Percentiles rank a stretch among this genome's conserved stretches.
Conservation (phyloP, 306 rosid species). For the Fragaria nilgerrensis region DNA sequence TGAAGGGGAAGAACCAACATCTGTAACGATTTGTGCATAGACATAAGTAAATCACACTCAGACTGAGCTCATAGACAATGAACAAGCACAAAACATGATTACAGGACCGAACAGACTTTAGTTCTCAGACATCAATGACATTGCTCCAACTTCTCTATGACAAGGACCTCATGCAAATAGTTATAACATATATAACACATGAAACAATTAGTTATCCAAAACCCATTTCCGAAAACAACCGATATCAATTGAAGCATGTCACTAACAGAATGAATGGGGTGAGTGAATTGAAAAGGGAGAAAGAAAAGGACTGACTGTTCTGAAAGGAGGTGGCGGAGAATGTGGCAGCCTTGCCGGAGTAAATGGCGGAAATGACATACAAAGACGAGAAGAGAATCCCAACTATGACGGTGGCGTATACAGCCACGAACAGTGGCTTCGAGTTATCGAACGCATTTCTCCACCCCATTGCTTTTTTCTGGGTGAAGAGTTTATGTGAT, state of each 20-base stretch:
- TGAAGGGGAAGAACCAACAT: slow-evolving; percentile 29
- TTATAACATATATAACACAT: background rate
- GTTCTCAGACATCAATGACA: background rate
- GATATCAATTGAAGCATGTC: background rate
- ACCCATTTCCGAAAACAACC: background rate
- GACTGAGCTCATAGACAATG: background rate
- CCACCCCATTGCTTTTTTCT: slow-evolving; percentile 37
- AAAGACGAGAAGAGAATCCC: slow-evolving; percentile 66
- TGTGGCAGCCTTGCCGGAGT: slow-evolving; percentile 43
- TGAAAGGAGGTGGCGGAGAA: slow-evolving; percentile 34
- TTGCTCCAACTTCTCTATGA: background rate
- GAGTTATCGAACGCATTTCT: slow-evolving; percentile 49
- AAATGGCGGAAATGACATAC: slow-evolving; percentile 70
- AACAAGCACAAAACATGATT: background rate
- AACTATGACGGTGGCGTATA: slow-evolving; percentile 53
- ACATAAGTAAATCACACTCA: slow-evolving; percentile 18
- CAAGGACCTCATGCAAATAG: background rate
- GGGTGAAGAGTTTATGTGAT: background rate
- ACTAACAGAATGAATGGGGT: background rate
- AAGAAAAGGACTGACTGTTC: slow-evolving; percentile 32
- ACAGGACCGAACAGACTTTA: background rate
- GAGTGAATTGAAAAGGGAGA: slow-evolving; percentile 11
- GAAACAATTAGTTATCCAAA: background rate
- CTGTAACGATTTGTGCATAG: slow-evolving; percentile 27
- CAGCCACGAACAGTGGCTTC: slow-evolving; percentile 64